Conservation (phyloP, 2,329 filamentous ascomycete species). For the Hypoxylon rubiginosum region DNA sequence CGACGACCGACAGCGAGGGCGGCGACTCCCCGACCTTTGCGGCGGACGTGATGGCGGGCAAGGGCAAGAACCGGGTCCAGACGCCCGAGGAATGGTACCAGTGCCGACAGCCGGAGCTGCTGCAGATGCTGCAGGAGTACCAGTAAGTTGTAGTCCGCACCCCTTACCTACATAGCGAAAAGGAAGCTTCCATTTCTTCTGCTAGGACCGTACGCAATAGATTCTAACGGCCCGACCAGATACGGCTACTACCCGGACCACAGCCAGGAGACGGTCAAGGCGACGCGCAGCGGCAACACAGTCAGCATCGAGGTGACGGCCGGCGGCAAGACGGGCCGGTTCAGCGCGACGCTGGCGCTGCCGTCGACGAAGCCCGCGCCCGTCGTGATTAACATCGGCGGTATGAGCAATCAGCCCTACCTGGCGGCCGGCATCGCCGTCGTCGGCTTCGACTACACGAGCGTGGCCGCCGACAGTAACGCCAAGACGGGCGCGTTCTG, state of each 20-base stretch:
- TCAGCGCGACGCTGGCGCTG: conserved; percentile 59
- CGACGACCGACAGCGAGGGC: conserved; percentile 54
- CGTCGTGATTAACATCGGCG: conserved; percentile 65
- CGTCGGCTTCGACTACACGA: conserved; percentile 63
- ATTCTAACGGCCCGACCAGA: conserved; percentile 20
- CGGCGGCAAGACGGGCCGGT: conserved; percentile 59
- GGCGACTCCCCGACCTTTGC: conserved; percentile 48
- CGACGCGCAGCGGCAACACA: conserved; percentile 60
- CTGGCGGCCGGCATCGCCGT: conserved; percentile 62
- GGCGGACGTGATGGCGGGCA: conserved; percentile 54
- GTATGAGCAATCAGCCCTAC: conserved; percentile 63
- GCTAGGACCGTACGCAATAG: neutral
- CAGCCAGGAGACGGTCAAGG: conserved; percentile 60
- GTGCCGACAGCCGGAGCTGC: conserved; percentile 65
- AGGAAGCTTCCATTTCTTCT: neutral
- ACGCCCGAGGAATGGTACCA: conserved; percentile 63
- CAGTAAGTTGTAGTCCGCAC: conserved; percentile 51
- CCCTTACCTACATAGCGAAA: neutral
- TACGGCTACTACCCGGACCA: conserved; percentile 65
- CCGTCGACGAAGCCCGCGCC: conserved; percentile 57
- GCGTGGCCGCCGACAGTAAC: conserved; percentile 63
- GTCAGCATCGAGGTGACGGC: conserved; percentile 59
- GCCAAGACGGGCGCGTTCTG: conserved; percentile 64
- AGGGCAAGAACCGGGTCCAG: conserved; percentile 58
- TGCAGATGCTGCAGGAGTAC: conserved; percentile 64